Evolutionary conservation across 257 asterid species (phyloP).

Genomic region (Echites panduratus): DNA sequence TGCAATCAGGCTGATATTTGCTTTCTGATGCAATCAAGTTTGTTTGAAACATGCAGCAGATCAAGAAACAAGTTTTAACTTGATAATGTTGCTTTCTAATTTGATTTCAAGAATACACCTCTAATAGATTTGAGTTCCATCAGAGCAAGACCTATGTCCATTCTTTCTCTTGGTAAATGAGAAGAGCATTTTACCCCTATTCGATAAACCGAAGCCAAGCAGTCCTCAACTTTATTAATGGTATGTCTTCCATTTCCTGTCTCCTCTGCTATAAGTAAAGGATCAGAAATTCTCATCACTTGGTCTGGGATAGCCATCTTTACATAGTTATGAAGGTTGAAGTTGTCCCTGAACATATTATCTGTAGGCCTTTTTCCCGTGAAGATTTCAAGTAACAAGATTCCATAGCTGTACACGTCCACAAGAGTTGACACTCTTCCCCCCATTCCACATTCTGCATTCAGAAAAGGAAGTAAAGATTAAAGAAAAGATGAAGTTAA

Average conservation of each 20-base stretch:
- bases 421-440: conserved; percentile 9
- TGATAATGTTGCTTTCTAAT: not conserved
- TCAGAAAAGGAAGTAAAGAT: not conserved
- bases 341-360: conserved; percentile 5
- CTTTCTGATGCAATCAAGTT: too few relatives aligned
- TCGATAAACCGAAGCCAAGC: conserved; percentile 13
- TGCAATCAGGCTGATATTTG: too few relatives aligned
- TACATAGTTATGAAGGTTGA: conserved; percentile 18
- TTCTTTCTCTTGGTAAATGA: conserved; percentile 22
- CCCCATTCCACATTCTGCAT: conserved; percentile 10
- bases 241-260: not conserved
- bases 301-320: conserved; percentile 14
- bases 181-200: conserved; percentile 26
- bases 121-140: conserved; percentile 8
- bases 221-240: conserved; percentile 3
- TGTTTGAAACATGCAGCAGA: too few relatives aligned
- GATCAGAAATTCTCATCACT: conserved; percentile 20
- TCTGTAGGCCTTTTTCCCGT: conserved; percentile 13
- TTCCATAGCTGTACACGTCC: conserved; percentile 12
- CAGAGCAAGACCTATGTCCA: conserved; percentile 25
- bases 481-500: not conserved
- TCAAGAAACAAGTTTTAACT: not conserved
- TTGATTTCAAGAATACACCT: not conserved
- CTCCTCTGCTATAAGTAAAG: not conserved
- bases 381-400: conserved; percentile 9